These are phyloP conservation scores for Penicillium hordei DNA, from an alignment of 2,329 filamentous ascomycete species.

Conservation along the genomic window DNA sequence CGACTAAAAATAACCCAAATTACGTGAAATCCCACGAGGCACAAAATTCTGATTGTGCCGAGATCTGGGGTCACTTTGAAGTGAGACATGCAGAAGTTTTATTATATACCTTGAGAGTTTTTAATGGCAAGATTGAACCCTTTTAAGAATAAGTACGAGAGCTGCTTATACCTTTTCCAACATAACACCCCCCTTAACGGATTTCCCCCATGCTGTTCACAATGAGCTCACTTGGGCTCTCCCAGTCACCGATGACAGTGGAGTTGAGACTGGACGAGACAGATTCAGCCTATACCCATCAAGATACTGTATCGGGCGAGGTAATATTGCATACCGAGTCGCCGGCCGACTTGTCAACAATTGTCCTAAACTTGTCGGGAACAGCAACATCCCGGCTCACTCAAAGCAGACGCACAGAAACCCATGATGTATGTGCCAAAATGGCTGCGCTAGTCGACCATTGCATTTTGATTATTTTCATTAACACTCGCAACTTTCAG, in stretches of 20 bases:
- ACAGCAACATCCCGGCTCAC: constrained; percentile 15
- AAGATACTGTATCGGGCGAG: constrained; percentile 17
- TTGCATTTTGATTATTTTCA: not conserved
- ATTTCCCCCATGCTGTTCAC: not conserved
- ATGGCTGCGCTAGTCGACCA: not conserved
- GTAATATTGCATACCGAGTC: constrained; percentile 13
- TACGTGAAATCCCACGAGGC: not conserved
- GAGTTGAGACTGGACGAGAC: constrained; percentile 3
- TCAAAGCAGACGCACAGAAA: constrained; percentile 10
- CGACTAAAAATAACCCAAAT: not conserved
- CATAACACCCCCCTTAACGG: not conserved
- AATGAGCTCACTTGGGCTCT: not conserved
- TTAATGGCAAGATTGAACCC: not conserved
- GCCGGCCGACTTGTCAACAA: constrained; percentile 14
- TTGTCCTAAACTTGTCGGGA: constrained; percentile 16
- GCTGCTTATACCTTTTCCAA: not conserved
- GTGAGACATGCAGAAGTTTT: constrained; percentile 4
- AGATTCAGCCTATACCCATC: constrained; percentile 10
- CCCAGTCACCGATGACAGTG: not conserved
- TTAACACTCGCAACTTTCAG: not conserved
- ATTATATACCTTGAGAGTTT: not conserved
- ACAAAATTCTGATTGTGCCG: constrained; percentile 4
- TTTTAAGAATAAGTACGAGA: not conserved
- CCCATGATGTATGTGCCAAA: constrained; percentile 13
- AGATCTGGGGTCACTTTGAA: not conserved